Evolutionary conservation across 2,329 filamentous ascomycete species (phyloP).

Genomic region (Epichloe sylvatica): DNA sequence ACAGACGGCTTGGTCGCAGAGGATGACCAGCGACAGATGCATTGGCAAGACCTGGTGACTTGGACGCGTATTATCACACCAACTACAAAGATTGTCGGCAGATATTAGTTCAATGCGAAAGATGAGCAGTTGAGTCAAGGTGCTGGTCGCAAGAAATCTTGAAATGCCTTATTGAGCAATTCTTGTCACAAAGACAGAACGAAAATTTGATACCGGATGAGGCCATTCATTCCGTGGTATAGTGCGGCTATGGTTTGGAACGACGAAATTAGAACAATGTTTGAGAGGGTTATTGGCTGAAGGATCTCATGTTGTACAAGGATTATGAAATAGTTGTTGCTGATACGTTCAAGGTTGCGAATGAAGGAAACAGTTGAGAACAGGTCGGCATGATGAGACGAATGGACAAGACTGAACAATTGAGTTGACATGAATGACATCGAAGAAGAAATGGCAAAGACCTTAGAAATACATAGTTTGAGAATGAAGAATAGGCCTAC

Average conservation of each 20-base stretch:
- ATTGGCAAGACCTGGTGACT: conserved; percentile 19
- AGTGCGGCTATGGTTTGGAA: not conserved
- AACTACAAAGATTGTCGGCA: conserved; percentile 3
- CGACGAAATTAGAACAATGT: not conserved
- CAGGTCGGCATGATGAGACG: not conserved
- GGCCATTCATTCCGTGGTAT: not conserved
- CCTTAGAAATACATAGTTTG: not conserved
- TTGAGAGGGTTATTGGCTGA: not conserved
- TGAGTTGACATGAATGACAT: not conserved
- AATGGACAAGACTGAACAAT: not conserved
- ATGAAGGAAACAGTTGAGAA: not conserved
- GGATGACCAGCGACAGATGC: conserved; percentile 5
- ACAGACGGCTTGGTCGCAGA: conserved; percentile 10
- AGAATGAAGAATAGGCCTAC: not conserved
- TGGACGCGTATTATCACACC: conserved; percentile 15
- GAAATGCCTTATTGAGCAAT: not conserved
- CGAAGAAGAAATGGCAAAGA: no score
- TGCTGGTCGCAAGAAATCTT: not conserved
- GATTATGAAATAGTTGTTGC: not conserved
- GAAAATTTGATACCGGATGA: not conserved
- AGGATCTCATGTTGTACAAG: not conserved
- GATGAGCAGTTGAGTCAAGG: not conserved
- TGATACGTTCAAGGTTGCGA: not conserved
- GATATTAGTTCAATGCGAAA: not conserved
- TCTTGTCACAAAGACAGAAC: not conserved